phyloP scores from a whole-genome alignment of 176 grass and related monocot species.

The Ensete ventricosum region DNA sequence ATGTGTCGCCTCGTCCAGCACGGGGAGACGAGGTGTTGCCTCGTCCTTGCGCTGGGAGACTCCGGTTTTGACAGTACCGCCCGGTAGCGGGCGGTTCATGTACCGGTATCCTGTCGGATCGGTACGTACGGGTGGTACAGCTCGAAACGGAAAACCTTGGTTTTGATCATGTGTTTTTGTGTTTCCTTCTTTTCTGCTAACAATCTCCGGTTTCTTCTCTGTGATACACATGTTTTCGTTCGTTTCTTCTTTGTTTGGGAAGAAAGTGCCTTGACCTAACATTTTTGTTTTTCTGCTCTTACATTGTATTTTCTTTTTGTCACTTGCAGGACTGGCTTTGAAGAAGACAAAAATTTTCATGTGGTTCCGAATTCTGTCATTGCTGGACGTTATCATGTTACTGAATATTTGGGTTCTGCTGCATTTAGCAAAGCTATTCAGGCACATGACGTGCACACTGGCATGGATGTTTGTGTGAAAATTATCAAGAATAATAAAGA shows the following conservation, averaged over 20 bases:
- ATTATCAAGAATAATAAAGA: slow-evolving; percentile 99
- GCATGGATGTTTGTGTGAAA: slow-evolving; percentile 99
- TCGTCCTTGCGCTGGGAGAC: too few relatives aligned
- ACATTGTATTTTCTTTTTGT: slow-evolving; percentile 12
- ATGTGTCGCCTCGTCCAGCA: too few relatives aligned
- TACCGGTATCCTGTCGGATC: too few relatives aligned
- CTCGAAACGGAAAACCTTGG: too few relatives aligned
- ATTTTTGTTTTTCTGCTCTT: slow-evolving; percentile 15
- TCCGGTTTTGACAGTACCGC: too few relatives aligned
- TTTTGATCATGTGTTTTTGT: neutral
- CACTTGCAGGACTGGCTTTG: slow-evolving; percentile 80
- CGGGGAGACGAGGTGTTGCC: too few relatives aligned
- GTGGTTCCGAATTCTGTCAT: slow-evolving; percentile 91
- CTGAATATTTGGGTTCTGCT: slow-evolving; percentile 92
- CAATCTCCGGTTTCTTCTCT: too few relatives aligned
- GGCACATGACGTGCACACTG: slow-evolving; percentile 95
- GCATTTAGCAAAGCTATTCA: slow-evolving; percentile 99
- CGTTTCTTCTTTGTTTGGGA: neutral
- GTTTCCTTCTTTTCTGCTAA: neutral
- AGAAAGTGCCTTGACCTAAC: neutral
- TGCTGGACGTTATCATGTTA: slow-evolving; percentile 92
- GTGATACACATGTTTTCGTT: neutral
- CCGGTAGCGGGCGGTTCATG: too few relatives aligned
- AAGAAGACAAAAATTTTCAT: slow-evolving; percentile 98
- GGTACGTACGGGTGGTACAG: too few relatives aligned